Base-by-base conservation (phyloP, 2,329 filamentous ascomycete genomes). In the Colletotrichum sansevieriae region DNA sequence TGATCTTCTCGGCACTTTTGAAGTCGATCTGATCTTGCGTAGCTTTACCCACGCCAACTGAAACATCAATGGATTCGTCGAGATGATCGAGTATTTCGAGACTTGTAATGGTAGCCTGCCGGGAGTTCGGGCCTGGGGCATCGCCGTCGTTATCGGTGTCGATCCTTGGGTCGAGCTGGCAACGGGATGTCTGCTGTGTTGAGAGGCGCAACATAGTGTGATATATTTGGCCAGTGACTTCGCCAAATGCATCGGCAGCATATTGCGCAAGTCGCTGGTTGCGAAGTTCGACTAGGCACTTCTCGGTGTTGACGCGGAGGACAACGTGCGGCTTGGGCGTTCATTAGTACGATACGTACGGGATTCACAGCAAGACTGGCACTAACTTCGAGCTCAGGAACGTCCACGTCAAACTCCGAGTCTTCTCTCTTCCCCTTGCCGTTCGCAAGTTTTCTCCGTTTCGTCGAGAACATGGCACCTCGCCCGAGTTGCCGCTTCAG, bases 221-320 rank as follows among this genome's bases (percentile, higher is more conserved):
- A 76, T 97, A 98, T 1, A 98, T 89, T 68, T 91, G 86, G 1
- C 91, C 90, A 1, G 95, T 97, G 1, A 87, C 89, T 46, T 90
- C 84, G 51, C 94, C 92, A 20, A 96, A 86, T 37, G 87, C 84
- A 61, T 92, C 88, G 59, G 90, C 85, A 1, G 90, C 93, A 65
- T 94, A 87, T n/a, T 89, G 85, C 60, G 91, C 88, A 3, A 98
- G 88, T 20, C 90, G 88, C 71, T 91, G 87, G 74, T 94, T 97
- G 65, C 95, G 92, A 71, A 97, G 84, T 57, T 92, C 90, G 10
- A 98, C 92, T 7, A 91, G 84, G 68, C 94, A 93, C 78, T 95
- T 97, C 64, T 95, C 91, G 75, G 93, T 91, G 76, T 97, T 98
- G 63, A 98, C 84, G 33, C 91, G 89, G 56, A 98, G 83, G 41